These are phyloP conservation scores for Marsdenia floribunda DNA, from an alignment of 257 asterid species.

Conservation along the genomic window DNA sequence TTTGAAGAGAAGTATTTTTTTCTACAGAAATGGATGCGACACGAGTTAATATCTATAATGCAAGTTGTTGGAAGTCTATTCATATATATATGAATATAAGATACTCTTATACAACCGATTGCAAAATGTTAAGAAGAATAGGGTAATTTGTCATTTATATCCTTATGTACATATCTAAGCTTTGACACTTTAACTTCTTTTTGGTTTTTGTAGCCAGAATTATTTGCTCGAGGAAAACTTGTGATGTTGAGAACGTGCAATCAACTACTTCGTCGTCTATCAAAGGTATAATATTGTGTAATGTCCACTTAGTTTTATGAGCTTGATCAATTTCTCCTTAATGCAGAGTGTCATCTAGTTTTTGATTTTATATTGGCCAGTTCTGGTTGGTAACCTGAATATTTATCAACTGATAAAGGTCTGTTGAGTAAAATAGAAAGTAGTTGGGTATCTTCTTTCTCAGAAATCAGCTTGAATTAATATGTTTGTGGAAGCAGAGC, in stretches of 20 bases:
- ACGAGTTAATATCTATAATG: background rate
- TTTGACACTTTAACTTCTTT: slow-evolving; percentile 11
- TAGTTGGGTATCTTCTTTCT: background rate
- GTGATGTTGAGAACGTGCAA: slow-evolving; percentile 98
- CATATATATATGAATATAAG: background rate
- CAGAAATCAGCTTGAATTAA: too few relatives aligned
- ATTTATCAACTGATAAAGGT: background rate
- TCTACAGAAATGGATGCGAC: background rate
- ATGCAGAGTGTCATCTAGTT: background rate
- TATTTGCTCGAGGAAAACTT: slow-evolving; percentile 97
- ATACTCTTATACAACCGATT: background rate
- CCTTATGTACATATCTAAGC: background rate
- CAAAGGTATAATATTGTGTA: slow-evolving; percentile 57
- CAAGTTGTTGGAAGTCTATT: background rate
- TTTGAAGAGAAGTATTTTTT: too few relatives aligned
- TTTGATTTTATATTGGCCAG: background rate
- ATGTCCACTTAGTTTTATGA: slow-evolving; percentile 11
- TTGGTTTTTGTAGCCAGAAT: slow-evolving; percentile 72
- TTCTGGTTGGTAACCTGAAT: background rate
- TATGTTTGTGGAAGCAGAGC: background rate
- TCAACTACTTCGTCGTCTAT: slow-evolving; percentile 96
- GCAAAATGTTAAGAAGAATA: background rate
- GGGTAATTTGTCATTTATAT: background rate
- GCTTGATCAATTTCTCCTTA: slow-evolving; percentile 11
- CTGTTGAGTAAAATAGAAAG: background rate